These are phyloP conservation scores for Russula sp. DNA, from an alignment of 768 basidiomycete genomes.

Conservation along the genomic window DNA sequence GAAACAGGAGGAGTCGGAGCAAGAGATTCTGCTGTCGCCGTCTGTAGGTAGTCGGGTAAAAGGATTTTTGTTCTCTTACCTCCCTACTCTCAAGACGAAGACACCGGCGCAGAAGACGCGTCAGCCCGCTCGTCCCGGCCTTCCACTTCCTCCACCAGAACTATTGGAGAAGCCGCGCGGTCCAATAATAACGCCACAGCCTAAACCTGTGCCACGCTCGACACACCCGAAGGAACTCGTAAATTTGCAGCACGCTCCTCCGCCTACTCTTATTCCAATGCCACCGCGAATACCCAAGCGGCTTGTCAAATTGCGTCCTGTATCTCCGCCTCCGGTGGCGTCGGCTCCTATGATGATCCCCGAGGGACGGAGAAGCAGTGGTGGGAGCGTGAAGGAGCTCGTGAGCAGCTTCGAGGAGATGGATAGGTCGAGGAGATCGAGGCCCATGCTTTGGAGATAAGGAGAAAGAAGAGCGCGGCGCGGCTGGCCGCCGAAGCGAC, in stretches of 20 bases:
- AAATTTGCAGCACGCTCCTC: constrained; percentile 53
- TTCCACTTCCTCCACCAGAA: constrained; percentile 56
- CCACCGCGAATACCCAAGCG: constrained; percentile 44
- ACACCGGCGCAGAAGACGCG: constrained; percentile 32
- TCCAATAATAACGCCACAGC: constrained; percentile 58
- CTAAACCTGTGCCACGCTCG: constrained; percentile 46
- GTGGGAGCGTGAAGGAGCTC: constrained; percentile 69
- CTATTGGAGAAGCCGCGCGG: constrained; percentile 49
- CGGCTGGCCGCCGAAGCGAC: constrained; percentile 32
- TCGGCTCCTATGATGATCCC: constrained; percentile 32
- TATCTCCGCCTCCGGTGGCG: constrained; percentile 37
- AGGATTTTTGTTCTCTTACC: constrained; percentile 59
- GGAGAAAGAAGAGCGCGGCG: constrained; percentile 40
- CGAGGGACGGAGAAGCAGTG: constrained; percentile 57
- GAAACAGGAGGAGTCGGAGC: neutral
- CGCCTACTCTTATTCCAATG: constrained; percentile 45
- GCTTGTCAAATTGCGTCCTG: constrained; percentile 57
- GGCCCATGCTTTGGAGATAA: constrained; percentile 35
- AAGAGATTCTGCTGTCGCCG: constrained; percentile 31
- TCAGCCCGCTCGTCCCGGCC: constrained; percentile 39
- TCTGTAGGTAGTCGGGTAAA: constrained; percentile 53
- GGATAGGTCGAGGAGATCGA: constrained; percentile 37
- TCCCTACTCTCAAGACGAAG: constrained; percentile 49
- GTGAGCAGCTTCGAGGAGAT: constrained; percentile 58
- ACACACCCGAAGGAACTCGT: constrained; percentile 65